phyloP scores from a whole-genome alignment of 805 yeast genomes.

The Lachancea lanzarotensis region DNA sequence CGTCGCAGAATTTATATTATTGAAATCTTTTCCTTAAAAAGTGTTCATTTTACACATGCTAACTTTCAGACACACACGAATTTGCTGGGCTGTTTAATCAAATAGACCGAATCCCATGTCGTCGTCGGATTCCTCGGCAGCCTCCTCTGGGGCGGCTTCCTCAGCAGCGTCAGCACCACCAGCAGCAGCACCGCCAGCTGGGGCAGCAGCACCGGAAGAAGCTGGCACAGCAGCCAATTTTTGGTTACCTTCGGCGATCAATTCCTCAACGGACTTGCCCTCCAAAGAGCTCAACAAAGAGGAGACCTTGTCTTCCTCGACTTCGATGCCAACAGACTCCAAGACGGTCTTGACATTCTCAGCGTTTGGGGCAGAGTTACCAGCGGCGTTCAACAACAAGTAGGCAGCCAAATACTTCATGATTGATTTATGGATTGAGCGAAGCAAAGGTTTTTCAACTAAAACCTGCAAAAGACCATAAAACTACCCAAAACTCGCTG shows the following conservation, averaged over 20 bases:
- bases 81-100: constrained; percentile 56
- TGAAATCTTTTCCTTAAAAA: background rate
- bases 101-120: constrained; percentile 97
- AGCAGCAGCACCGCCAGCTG: constrained; percentile 64
- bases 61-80: background rate
- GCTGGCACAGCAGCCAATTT: constrained; percentile 97
- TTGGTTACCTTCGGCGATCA: constrained; percentile 90
- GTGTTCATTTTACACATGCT: constrained; percentile 2
- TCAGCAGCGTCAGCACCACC: constrained; percentile 67
- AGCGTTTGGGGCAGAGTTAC: constrained; percentile 90
- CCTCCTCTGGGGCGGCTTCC: constrained; percentile 67
- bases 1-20: background rate
- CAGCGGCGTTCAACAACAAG: constrained; percentile 96
- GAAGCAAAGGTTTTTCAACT: background rate
- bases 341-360: constrained; percentile 83
- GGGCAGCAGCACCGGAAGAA: constrained; percentile 92
- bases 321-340: constrained; percentile 93
- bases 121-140: constrained; percentile 57
- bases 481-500: too few relatives aligned
- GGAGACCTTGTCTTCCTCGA: constrained; percentile 81
- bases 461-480: too few relatives aligned
- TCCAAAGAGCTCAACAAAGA: constrained; percentile 77
- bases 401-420: constrained; percentile 99
- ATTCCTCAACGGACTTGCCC: constrained; percentile 86
- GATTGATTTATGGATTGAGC: constrained; percentile 14